Evolutionary conservation across 2,329 filamentous ascomycete species (phyloP).

Genomic region (Alternaria solani): DNA sequence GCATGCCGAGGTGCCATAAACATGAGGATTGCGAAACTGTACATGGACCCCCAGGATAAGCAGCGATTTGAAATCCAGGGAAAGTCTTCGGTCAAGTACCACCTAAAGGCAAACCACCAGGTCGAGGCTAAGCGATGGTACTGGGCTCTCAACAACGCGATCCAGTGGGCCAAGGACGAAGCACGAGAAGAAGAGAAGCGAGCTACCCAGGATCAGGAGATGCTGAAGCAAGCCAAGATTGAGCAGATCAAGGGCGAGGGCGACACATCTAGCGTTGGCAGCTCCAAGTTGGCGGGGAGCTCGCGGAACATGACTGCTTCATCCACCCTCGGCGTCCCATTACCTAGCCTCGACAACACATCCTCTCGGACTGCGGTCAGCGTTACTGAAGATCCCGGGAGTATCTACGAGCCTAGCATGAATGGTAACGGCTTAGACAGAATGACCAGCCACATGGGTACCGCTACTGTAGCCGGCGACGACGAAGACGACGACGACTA

Average conservation of each 20-base stretch:
- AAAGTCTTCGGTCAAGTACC: slow-evolving; percentile 98
- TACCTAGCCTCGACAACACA: slow-evolving; percentile 50
- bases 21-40: slow-evolving; percentile 92
- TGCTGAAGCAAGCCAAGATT: slow-evolving; percentile 76
- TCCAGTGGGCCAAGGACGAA: slow-evolving; percentile 98
- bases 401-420: slow-evolving; percentile 65
- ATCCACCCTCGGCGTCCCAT: slow-evolving; percentile 59
- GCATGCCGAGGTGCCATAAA: slow-evolving; percentile 98
- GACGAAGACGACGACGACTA: slow-evolving; percentile 74
- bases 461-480: slow-evolving; percentile 65
- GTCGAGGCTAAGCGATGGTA: slow-evolving; percentile 99
- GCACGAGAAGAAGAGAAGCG: slow-evolving; percentile 87
- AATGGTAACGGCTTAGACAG: slow-evolving; percentile 63
- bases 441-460: slow-evolving; percentile 59
- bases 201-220: slow-evolving; percentile 75
- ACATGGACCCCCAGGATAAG: slow-evolving; percentile 98
- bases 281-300: slow-evolving; percentile 38
- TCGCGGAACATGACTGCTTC: slow-evolving; percentile 45
- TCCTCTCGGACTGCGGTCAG: slow-evolving; percentile 55
- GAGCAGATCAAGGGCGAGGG: slow-evolving; percentile 66
- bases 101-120: slow-evolving; percentile 95
- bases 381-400: slow-evolving; percentile 63
- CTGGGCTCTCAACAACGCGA: slow-evolving; percentile 98
- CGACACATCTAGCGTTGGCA: slow-evolving; percentile 51
- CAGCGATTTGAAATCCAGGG: slow-evolving; percentile 97